Conservation (phyloP, 2,329 filamentous ascomycete species). For the Aspergillus tanneri region DNA sequence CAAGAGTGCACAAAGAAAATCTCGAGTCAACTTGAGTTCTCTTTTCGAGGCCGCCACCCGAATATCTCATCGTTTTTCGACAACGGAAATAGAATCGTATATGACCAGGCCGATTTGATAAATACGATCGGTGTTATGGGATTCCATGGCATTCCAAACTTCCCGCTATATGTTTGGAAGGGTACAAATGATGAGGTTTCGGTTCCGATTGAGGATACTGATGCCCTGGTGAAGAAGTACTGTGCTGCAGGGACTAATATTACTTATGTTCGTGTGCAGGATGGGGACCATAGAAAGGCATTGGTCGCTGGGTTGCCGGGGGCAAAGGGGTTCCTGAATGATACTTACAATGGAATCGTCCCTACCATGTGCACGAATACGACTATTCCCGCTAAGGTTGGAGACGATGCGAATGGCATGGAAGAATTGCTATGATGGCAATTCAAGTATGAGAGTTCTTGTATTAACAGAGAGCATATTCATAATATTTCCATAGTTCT, state of each 20-base stretch:
- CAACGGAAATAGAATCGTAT: not conserved
- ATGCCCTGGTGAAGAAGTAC: not conserved
- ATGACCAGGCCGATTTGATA: not conserved
- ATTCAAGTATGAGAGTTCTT: too few species aligned
- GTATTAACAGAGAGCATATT: too few species aligned
- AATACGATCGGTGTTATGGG: not conserved
- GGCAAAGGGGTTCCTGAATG: not conserved
- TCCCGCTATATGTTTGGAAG: constrained; percentile 4
- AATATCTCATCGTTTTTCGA: not conserved
- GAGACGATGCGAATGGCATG: too few species aligned
- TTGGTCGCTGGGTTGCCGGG: not conserved
- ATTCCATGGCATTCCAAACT: not conserved
- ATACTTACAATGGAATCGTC: not conserved
- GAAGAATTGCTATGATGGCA: too few species aligned
- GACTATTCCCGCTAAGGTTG: too few species aligned
- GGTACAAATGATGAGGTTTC: not conserved
- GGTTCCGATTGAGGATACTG: not conserved
- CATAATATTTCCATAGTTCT: too few species aligned
- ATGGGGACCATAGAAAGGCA: not conserved
- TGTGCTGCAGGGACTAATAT: not conserved
- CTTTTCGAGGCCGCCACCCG: not conserved
- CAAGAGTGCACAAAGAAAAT: not conserved
- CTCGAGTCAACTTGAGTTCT: too few species aligned
- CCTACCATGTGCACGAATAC: not conserved
- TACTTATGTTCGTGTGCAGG: not conserved